Conservation (phyloP, 106 monocot genomes). For the Dendrobium officinale region DNA sequence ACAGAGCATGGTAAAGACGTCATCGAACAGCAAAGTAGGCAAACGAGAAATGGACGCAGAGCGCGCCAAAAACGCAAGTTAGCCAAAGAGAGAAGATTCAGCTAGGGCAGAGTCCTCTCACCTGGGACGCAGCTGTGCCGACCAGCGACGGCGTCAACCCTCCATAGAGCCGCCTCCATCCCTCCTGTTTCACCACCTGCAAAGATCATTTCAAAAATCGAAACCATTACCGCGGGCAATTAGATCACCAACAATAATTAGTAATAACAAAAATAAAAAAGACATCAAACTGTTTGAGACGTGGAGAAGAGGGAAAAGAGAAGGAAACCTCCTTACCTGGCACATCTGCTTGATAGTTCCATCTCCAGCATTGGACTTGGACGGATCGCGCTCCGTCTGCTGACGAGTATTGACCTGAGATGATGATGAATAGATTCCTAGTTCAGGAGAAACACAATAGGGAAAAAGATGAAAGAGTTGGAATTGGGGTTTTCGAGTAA, state of each 20-base stretch:
- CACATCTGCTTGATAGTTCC: slow-evolving; percentile 61
- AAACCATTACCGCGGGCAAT: neutral
- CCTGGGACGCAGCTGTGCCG: slow-evolving; percentile 93
- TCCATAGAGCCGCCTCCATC: slow-evolving; percentile 76
- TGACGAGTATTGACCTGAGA: slow-evolving; percentile 85
- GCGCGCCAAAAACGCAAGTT: neutral
- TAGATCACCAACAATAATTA: neutral
- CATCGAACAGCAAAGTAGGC: neutral
- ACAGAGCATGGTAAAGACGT: neutral
- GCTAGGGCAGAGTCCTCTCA: slow-evolving; percentile 5
- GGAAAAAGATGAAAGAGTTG: neutral
- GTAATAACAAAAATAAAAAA: neutral
- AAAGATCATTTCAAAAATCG: neutral
- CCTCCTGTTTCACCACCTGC: slow-evolving; percentile 77
- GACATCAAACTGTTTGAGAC: neutral
- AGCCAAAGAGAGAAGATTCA: neutral
- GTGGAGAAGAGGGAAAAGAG: neutral
- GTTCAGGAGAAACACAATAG: neutral
- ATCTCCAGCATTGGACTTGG: slow-evolving; percentile 28
- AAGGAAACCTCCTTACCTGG: slow-evolving; percentile 16
- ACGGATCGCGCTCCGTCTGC: slow-evolving; percentile 77
- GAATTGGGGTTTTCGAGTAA: neutral
- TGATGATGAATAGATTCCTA: neutral
- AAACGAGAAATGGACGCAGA: neutral
- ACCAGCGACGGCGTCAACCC: slow-evolving; percentile 74